Evolutionary conservation across 768 basidiomycete genomes (phyloP).

Genomic region (Sistotremastrum niveocremeum): DNA sequence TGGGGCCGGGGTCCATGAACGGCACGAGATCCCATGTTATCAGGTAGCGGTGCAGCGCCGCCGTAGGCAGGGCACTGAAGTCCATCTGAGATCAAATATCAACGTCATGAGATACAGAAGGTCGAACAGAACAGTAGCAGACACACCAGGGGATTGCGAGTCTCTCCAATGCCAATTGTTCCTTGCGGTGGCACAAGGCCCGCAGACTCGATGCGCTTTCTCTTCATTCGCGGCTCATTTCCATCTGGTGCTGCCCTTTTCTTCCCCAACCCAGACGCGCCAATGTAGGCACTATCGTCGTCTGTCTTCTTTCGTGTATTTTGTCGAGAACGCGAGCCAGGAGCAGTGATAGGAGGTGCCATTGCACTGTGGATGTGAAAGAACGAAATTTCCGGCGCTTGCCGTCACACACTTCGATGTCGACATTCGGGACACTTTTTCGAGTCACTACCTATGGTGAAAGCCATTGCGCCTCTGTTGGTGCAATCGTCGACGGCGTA

Average conservation of each 20-base stretch:
- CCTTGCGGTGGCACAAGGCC: neutral
- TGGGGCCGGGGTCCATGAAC: slow-evolving; percentile 53
- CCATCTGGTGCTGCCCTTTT: slow-evolving; percentile 59
- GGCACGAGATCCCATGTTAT: slow-evolving; percentile 62
- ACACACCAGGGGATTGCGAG: too few species aligned
- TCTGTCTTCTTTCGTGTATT: slow-evolving; percentile 49
- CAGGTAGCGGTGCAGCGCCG: slow-evolving; percentile 59
- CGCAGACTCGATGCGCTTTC: slow-evolving; percentile 46
- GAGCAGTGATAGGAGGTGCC: slow-evolving; percentile 12
- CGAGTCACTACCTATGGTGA: slow-evolving; percentile 97
- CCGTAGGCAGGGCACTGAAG: slow-evolving; percentile 54
- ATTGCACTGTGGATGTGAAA: too few species aligned
- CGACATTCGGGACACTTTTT: slow-evolving; percentile 83
- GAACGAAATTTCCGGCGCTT: neutral
- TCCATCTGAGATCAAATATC: slow-evolving; percentile 40
- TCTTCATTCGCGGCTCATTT: slow-evolving; percentile 59
- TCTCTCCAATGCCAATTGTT: neutral
- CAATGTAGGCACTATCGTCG: slow-evolving; percentile 61
- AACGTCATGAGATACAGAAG: neutral
- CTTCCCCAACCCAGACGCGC: slow-evolving; percentile 23
- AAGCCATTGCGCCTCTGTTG: slow-evolving; percentile 93
- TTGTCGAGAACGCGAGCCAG: slow-evolving; percentile 47
- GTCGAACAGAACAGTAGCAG: slow-evolving; percentile 5
- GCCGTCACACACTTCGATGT: slow-evolving; percentile 40
- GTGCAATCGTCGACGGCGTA: slow-evolving; percentile 94